phyloP scores from a whole-genome alignment of 2,329 filamentous ascomycete species.

The Hymenotorrendiella dingleyae region DNA sequence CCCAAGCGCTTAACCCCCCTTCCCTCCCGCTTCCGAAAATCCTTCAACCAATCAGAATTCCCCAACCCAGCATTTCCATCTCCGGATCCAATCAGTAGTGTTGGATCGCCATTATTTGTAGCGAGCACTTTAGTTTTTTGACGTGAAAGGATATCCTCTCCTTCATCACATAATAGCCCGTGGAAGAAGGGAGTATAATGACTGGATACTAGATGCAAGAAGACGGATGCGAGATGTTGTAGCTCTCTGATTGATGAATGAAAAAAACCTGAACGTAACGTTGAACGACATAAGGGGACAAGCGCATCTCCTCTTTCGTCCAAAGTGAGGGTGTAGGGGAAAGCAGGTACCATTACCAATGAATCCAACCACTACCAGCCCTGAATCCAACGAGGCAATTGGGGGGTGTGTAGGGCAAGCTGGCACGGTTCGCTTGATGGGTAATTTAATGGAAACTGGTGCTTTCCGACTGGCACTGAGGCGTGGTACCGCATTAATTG shows the following conservation, averaged over 20 bases:
- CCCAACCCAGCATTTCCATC: background rate
- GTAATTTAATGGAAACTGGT: constrained; percentile 1
- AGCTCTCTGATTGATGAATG: constrained; percentile 3
- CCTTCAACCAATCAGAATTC: no score
- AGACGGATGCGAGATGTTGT: no score
- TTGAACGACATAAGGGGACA: constrained; percentile 10
- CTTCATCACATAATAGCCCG: no score
- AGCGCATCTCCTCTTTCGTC: no score
- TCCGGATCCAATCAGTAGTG: background rate
- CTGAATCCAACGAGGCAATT: constrained; percentile 1
- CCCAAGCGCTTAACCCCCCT: no score
- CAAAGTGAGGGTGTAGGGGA: constrained; percentile 7
- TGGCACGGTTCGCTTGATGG: constrained; percentile 3
- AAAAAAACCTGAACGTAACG: constrained; percentile 21
- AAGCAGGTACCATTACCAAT: constrained; percentile 16
- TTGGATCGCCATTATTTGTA: no score
- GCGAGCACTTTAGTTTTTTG: no score
- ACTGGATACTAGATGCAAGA: no score
- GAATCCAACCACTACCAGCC: no score
- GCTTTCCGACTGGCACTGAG: constrained; percentile 1
- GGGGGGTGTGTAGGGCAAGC: constrained; percentile 3
- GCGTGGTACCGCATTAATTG: constrained; percentile 6
- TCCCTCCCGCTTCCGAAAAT: no score
- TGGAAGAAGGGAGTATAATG: no score
- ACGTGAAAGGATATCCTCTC: no score